A percentile compares a stretch with the other conserved stretches of the same genome.
Evolutionary conservation across 495 filamentous ascomycete genomes (phyloP).

Genomic region (Talaromyces liani): DNA sequence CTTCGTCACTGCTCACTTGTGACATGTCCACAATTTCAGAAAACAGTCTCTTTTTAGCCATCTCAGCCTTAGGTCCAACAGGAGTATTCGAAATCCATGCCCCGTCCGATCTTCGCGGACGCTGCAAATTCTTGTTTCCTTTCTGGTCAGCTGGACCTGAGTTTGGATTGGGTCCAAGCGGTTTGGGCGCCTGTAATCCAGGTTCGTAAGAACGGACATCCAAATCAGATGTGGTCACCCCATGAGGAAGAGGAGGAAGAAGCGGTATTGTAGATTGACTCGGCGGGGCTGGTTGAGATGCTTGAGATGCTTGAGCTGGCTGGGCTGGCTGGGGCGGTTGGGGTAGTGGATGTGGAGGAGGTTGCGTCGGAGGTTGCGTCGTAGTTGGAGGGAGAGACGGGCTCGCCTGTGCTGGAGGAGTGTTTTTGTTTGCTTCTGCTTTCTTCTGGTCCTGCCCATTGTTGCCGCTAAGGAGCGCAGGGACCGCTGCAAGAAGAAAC

Average conservation of each 20-base stretch:
- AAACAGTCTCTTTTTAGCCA: conserved; percentile 39
- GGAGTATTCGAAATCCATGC: neutral
- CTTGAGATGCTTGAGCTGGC: neutral
- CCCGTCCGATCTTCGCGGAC: neutral
- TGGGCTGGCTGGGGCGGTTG: neutral
- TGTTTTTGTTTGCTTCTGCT: neutral
- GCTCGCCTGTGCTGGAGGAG: neutral
- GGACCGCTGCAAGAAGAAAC: conserved; percentile 33
- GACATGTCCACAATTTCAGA: conserved; percentile 44
- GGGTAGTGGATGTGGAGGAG: neutral
- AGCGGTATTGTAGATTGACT: neutral
- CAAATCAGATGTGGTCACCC: neutral
- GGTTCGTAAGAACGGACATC: neutral
- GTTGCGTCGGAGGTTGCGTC: conserved; percentile 8
- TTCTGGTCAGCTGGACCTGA: neutral
- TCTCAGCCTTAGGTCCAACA: conserved; percentile 16
- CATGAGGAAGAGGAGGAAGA: neutral
- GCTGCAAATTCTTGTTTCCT: neutral
- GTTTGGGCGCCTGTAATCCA: neutral
- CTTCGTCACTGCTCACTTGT: conserved; percentile 32
- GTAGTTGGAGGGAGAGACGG: neutral
- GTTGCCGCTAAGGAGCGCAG: conserved; percentile 20
- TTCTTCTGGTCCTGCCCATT: conserved; percentile 5
- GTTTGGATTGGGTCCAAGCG: neutral
- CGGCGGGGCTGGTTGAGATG: neutral